A percentile compares a stretch with the other conserved stretches of the same genome.
Evolutionary conservation across 1,284 basidiomycete genomes (phyloP).

Genomic region (Cutaneotrichosporon sp.): DNA sequence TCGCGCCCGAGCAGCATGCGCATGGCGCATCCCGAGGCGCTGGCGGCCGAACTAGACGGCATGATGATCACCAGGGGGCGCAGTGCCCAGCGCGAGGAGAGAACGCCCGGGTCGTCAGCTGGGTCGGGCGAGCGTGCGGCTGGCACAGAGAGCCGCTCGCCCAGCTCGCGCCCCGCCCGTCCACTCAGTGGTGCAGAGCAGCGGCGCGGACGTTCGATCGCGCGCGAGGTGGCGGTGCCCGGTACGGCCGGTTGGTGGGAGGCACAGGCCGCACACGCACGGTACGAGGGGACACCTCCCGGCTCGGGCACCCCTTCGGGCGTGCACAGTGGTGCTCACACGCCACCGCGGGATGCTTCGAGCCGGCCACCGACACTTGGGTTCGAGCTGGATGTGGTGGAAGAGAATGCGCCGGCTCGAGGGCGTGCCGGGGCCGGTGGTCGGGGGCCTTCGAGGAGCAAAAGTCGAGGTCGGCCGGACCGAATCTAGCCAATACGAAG

Average conservation of each 20-base stretch:
- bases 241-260: slow-evolving; percentile 10
- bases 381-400: slow-evolving; percentile 21
- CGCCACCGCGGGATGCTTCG: neutral
- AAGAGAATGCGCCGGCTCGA: slow-evolving; percentile 17
- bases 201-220: slow-evolving; percentile 6
- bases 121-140: neutral
- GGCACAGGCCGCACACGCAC: neutral
- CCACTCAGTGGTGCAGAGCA: slow-evolving; percentile 13
- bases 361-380: slow-evolving; percentile 21
- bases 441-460: neutral
- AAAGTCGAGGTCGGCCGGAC: neutral
- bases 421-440: neutral
- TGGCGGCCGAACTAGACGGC: slow-evolving; percentile 12
- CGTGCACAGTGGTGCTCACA: neutral
- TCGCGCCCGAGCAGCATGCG: slow-evolving; percentile 5
- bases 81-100: neutral
- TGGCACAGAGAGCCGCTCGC: neutral
- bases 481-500: neutral
- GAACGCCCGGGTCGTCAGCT: slow-evolving; percentile 1
- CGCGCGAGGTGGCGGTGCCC: neutral
- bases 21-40: slow-evolving; percentile 7
- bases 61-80: slow-evolving; percentile 21
- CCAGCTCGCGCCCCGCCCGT: slow-evolving; percentile 3
- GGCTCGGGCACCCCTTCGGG: slow-evolving; percentile 1
- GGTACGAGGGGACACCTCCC: neutral